Conservation (phyloP, 345 rosid genomes). For the Arabidopsis arenosa region DNA sequence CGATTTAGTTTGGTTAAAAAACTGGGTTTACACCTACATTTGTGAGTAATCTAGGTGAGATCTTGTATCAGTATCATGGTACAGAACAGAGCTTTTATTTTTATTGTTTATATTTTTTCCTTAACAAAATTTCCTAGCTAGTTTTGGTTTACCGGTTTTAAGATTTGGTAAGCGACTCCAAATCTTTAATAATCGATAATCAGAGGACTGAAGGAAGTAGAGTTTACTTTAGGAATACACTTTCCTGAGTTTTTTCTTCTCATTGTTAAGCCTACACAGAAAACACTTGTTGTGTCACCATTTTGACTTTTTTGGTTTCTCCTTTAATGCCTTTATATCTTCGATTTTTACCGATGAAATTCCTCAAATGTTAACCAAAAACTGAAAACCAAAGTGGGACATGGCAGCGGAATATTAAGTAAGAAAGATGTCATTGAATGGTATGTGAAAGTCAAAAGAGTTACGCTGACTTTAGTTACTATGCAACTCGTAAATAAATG, state of each 20-base stretch:
- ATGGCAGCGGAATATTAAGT: neutral
- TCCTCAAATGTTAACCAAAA: conserved; percentile 12
- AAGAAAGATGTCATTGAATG: conserved; percentile 18
- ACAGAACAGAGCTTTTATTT: conserved; percentile 1
- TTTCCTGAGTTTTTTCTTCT: conserved; percentile 16
- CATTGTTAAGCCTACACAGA: conserved; percentile 1
- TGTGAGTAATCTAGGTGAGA: conserved; percentile 3
- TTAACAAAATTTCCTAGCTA: conserved; percentile 9
- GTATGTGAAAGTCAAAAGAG: conserved; percentile 24
- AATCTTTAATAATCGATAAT: neutral
- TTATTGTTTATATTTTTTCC: neutral
- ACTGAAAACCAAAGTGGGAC: conserved; percentile 5
- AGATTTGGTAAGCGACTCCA: conserved; percentile 37
- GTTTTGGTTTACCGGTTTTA: conserved; percentile 32
- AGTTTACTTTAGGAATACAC: conserved; percentile 22
- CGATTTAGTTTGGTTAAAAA: neutral
- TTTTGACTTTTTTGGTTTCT: conserved; percentile 26
- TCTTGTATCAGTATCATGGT: too few species aligned
- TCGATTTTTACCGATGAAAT: conserved; percentile 20
- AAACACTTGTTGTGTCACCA: conserved; percentile 23
- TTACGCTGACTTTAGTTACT: conserved; percentile 19
- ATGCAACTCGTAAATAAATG: neutral
- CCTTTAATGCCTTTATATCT: conserved; percentile 9
- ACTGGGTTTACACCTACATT: neutral
- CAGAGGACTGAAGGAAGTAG: neutral